Base-by-base conservation (phyloP, 805 yeast genomes). In the Metschnikowia hibisci region DNA sequence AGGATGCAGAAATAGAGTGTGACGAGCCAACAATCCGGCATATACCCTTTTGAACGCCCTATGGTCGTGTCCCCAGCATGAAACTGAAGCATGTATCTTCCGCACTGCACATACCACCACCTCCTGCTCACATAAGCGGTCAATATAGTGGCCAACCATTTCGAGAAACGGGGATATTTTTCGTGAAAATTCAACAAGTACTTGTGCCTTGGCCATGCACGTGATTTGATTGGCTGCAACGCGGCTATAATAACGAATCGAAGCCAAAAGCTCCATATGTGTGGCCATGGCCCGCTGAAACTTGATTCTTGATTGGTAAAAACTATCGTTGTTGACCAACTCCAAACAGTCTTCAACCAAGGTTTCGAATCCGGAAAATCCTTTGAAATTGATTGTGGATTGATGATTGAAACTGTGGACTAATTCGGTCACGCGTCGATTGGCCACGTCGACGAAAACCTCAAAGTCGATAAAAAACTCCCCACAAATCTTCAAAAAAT, bases 21-120 rank as follows among this genome's bases (percentile, higher is more conserved):
- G 33, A 36, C 29, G 39, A 16, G 35, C 35, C 14, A 38, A 43
- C 31, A 47, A 31, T 4, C 43, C 47, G 2, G 43, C 42, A 33
- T 36, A 42, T 3, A 44, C 51, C 34, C 27, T 40, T 34, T 41
- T 39, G 29, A 45, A 29, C 1, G 46, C 44, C 15, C 33, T 25
- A 30, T 47, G 51, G 12, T 37, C 41, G 42, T 47, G 51, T 14
- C 47, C 51, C 34, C 27, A 39, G 22, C 51, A 47, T 10, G 26
- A 30, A 33, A 35, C 38, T 6, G 43, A 36, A 12, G 29, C 23
- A 34, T 37, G 38, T 15, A 45, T 36, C 36, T 36, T 45, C 22
- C 40, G 27, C 28, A 47, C 32, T 16, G 35, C n/a, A 28, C 51
- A 47, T 31, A 42, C 43, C 22, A 47, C 42, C 39, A 45, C 51